Evolutionary conservation across 371 early-diverging fungal genomes (phyloP).

Genomic region (Thermomucor indicae-seudaticae): DNA sequence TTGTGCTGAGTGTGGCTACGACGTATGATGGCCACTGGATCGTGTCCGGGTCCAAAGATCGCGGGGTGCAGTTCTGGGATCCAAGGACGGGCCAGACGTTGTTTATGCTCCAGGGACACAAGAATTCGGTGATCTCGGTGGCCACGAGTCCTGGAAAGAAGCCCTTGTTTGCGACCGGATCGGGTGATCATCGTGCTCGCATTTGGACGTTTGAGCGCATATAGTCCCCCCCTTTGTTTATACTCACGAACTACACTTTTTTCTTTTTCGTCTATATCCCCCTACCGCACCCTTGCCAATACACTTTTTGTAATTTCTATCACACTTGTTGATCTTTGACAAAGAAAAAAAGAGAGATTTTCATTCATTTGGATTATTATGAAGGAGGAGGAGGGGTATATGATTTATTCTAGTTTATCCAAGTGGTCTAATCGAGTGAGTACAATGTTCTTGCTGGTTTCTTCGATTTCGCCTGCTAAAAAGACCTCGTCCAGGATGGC

Average conservation of each 20-base stretch:
- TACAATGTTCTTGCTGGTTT: constrained; percentile 82
- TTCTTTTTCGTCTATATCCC: constrained; percentile 10
- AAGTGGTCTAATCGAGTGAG: constrained; percentile 72
- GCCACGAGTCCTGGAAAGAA: constrained; percentile 77
- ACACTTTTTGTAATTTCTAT: too few species aligned
- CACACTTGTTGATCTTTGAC: too few species aligned
- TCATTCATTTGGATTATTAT: too few species aligned
- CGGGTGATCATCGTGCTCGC: constrained; percentile 91
- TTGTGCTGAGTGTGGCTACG: constrained; percentile 94
- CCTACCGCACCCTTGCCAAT: too few species aligned
- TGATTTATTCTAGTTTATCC: constrained; percentile 67
- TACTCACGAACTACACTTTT: background rate
- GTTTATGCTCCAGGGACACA: constrained; percentile 95
- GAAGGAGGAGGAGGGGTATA: too few species aligned
- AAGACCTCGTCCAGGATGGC: constrained; percentile 96
- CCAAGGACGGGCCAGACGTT: constrained; percentile 68
- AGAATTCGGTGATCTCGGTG: constrained; percentile 97
- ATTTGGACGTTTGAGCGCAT: constrained; percentile 87
- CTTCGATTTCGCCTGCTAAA: constrained; percentile 96
- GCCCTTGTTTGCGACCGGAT: constrained; percentile 94
- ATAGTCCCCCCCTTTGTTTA: constrained; percentile 12
- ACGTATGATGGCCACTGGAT: constrained; percentile 91
- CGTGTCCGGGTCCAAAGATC: constrained; percentile 92
- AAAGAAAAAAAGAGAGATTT: too few species aligned
- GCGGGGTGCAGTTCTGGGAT: constrained; percentile 95